These are phyloP conservation scores for Fusarium virguliforme DNA, from an alignment of 2,329 filamentous ascomycete genomes.

Conservation along the genomic window DNA sequence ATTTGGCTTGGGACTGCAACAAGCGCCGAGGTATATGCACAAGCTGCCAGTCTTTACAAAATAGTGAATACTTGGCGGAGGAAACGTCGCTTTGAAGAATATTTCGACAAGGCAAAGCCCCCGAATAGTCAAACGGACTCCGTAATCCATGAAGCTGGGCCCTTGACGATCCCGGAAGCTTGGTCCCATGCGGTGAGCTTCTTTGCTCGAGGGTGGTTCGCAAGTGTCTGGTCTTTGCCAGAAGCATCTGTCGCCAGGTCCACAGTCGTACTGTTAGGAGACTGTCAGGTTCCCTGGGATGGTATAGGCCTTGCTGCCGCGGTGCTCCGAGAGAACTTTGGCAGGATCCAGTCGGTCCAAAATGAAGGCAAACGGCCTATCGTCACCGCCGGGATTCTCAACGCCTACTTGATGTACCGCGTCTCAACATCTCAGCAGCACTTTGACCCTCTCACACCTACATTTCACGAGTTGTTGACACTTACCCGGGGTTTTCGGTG, in stretches of 20 bases:
- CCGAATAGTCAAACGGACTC: too few species aligned
- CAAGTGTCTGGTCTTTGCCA: conserved; percentile 17
- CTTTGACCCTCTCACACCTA: not conserved
- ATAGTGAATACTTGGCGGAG: conserved; percentile 19
- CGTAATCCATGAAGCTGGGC: too few species aligned
- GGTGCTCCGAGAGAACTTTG: conserved; percentile 17
- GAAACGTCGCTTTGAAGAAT: conserved; percentile 2
- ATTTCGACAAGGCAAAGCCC: not conserved
- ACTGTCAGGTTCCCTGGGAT: conserved; percentile 5
- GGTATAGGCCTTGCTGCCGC: conserved; percentile 13
- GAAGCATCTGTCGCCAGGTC: conserved; percentile 10
- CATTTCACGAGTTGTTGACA: not conserved
- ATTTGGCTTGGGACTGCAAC: not conserved
- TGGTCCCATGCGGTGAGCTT: conserved; percentile 6
- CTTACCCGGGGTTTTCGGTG: not conserved
- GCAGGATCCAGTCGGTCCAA: conserved; percentile 5
- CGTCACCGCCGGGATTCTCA: conserved; percentile 6
- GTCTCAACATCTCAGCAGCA: conserved; percentile 11
- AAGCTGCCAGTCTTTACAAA: conserved; percentile 7
- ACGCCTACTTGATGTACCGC: conserved; percentile 23
- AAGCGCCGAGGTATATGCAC: not conserved
- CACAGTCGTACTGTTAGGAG: not conserved
- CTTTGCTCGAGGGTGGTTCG: conserved; percentile 16
- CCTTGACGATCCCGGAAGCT: not conserved
- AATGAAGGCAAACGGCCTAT: conserved; percentile 3